Base-by-base conservation (phyloP, 2,329 filamentous ascomycete genomes). In the Trichophyton benhamiae region DNA sequence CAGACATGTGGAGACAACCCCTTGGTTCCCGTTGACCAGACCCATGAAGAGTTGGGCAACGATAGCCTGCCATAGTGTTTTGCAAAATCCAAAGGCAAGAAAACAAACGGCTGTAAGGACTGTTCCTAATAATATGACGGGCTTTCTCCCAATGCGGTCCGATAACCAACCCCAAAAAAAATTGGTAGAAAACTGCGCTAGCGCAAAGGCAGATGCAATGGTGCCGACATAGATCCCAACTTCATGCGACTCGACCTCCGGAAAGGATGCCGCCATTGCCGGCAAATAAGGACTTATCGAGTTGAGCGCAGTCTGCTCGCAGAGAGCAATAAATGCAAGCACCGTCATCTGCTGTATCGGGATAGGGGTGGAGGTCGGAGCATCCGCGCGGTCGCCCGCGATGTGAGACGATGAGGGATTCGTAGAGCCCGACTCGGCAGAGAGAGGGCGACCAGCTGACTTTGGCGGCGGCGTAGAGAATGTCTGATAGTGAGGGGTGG, bases 241-340 rank as follows among this genome's bases (percentile, higher is more conserved):
- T 67, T 91, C 79, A 4, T 79, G 80, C 1, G 81, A 75, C 20
- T 87, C 82, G 20, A 96, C 86, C 64, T 89, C 89, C 0, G 89
- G 88, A 71, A 97, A 97, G 0, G 84, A 85, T 22, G 84, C 83
- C 1, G 91, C 86, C 92, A 99, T 97, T 67, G 91, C 84, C 0
- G 94, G 94, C 1, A 99, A 83, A 73, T 99, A 99, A 0, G 94
- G 94, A 9, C 87, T 88, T 69, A 99, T 96, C 22, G 91, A 96
- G 74, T 99, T 99, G 70, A 99, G 82, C 0, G 94, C 94, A 0
- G 92, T 97, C 78, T 99, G 94, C 72, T 99, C 94, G 60, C 89
- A 88, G 22, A 99, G 80, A 5, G 91, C 91, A 63, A 99, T 88
- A 66, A 96, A 77, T 0, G 92, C 92, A 38, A 99, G 79, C 11